A percentile compares a stretch with the other conserved stretches of the same genome.
Conservation (phyloP, 441 rosid genomes). For the Macaranga tanarius region DNA sequence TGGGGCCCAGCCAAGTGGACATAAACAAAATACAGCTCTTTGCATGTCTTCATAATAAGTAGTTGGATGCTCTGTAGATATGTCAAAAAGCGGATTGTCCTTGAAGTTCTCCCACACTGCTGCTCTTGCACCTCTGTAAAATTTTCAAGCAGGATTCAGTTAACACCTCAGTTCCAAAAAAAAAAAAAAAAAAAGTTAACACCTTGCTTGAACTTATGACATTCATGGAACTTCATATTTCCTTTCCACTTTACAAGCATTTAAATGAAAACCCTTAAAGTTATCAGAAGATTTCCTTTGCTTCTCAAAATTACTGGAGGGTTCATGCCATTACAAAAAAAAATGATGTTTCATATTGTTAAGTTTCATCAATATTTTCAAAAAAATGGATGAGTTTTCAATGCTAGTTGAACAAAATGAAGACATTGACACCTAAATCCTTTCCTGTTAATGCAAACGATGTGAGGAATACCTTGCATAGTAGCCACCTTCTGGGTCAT, state of each 20-base stretch:
- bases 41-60: conserved; percentile 99
- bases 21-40: conserved; percentile 78
- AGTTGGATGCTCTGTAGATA: conserved; percentile 88
- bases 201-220: not conserved
- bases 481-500: conserved; percentile 96
- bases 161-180: no score
- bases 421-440: not conserved
- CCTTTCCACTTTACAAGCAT: not conserved
- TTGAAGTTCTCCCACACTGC: conserved; percentile 98
- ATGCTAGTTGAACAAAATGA: not conserved
- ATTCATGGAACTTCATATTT: not conserved
- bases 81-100: conserved; percentile 84
- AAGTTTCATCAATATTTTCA: not conserved
- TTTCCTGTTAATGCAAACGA: conserved; percentile 5
- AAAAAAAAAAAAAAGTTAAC: no score
- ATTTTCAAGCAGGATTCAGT: not conserved
- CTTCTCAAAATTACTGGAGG: not conserved
- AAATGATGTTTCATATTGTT: not conserved
- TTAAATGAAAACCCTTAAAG: not conserved
- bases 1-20: conserved; percentile 97
- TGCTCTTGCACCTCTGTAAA: conserved; percentile 84
- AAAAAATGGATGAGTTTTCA: not conserved
- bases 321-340: not conserved
- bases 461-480: conserved; percentile 70
- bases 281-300: not conserved